A percentile compares a stretch with the other conserved stretches of the same genome.
These are phyloP conservation scores for Verticillium nubilum DNA, from an alignment of 2,329 filamentous ascomycete species.

Conservation along the genomic window DNA sequence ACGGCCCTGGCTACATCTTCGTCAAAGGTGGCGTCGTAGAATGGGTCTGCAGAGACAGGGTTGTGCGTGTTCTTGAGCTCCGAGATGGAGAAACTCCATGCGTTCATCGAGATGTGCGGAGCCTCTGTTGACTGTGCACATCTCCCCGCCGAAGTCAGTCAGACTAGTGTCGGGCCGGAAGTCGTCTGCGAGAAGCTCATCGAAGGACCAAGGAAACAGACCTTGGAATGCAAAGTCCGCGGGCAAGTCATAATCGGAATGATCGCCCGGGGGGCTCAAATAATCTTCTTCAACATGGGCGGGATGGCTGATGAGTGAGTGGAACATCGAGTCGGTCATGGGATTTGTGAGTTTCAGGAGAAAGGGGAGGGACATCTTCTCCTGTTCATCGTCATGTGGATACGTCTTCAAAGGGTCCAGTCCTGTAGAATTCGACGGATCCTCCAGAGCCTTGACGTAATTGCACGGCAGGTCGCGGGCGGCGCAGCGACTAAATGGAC, in stretches of 20 bases:
- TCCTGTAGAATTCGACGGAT: neutral
- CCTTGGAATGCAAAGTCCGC: slow-evolving; percentile 1
- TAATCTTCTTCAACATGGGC: slow-evolving; percentile 1
- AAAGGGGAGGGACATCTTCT: slow-evolving; percentile 17
- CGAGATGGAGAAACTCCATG: slow-evolving; percentile 6
- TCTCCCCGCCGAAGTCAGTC: slow-evolving; percentile 1
- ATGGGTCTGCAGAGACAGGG: slow-evolving; percentile 7
- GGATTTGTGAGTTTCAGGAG: slow-evolving; percentile 19
- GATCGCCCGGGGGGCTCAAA: neutral
- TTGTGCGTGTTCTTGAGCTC: slow-evolving; percentile 10
- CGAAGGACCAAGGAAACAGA: slow-evolving; percentile 10
- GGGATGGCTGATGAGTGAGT: slow-evolving; percentile 11
- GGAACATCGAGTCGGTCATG: slow-evolving; percentile 16
- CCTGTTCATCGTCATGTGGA: slow-evolving; percentile 5
- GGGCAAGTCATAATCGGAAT: neutral
- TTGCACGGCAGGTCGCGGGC: slow-evolving; percentile 14
- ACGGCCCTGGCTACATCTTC: slow-evolving; percentile 8
- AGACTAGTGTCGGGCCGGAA: slow-evolving; percentile 2
- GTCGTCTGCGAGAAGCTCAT: slow-evolving; percentile 5
- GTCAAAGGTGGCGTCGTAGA: slow-evolving; percentile 11
- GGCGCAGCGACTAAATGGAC: slow-evolving; percentile 18
- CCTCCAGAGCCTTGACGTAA: slow-evolving; percentile 8
- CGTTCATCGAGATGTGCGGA: neutral
- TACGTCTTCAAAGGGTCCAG: neutral
- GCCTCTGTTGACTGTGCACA: neutral